These are phyloP conservation scores for Phyllostachys edulis DNA, from an alignment of 176 grass and related monocot species.

Conservation along the genomic window DNA sequence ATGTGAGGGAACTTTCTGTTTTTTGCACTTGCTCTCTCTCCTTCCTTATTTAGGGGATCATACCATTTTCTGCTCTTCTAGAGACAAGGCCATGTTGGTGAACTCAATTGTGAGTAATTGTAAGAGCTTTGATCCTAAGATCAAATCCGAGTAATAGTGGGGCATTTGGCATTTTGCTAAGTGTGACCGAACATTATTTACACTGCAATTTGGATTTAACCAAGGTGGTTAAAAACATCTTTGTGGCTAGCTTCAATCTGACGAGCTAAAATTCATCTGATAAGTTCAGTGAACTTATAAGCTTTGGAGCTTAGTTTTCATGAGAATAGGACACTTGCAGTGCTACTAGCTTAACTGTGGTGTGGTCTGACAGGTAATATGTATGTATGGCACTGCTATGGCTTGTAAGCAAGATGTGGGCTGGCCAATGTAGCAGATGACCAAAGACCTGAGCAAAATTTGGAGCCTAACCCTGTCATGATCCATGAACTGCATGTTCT, in stretches of 20 bases:
- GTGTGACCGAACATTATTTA: background rate
- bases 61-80: constrained; percentile 13
- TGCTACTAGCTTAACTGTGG: background rate
- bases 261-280: background rate
- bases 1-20: constrained; percentile 42
- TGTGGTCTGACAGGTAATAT: background rate
- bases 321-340: background rate
- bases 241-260: no score
- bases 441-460: constrained; percentile 19
- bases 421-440: constrained; percentile 13
- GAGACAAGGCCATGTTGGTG: constrained; percentile 17
- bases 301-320: background rate
- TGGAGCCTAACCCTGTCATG: constrained; percentile 19
- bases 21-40: background rate
- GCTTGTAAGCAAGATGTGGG: constrained; percentile 13
- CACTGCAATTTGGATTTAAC: background rate
- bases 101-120: constrained; percentile 28
- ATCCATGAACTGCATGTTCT: constrained; percentile 7
- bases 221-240: no score
- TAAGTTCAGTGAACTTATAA: background rate
- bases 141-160: background rate
- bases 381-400: background rate
- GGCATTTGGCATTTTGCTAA: background rate
- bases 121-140: background rate
- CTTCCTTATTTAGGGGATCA: background rate